Conservation (phyloP, 2,329 filamentous ascomycete genomes). For the Colletotrichum cereale region DNA sequence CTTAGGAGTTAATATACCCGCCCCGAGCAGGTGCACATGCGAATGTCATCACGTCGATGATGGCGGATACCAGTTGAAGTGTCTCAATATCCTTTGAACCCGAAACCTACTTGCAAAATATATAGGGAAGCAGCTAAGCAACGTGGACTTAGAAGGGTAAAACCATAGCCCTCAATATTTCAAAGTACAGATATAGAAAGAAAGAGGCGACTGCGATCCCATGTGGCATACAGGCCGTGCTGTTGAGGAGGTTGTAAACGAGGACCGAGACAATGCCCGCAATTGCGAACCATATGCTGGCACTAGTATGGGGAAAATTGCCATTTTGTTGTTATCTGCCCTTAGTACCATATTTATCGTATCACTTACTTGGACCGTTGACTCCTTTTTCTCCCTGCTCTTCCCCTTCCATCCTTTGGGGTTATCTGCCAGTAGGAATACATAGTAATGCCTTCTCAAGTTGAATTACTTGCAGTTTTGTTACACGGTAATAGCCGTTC, state of each 20-base stretch:
- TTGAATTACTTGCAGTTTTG: not conserved
- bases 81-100: conserved; percentile 15
- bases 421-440: not conserved
- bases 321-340: too few relatives aligned
- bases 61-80: conserved; percentile 49
- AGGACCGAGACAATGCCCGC: conserved; percentile 76
- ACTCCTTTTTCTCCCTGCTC: not conserved
- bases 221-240: conserved; percentile 65
- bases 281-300: conserved; percentile 66
- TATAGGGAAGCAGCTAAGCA: conserved; percentile 78
- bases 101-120: conserved; percentile 66
- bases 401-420: not conserved
- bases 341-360: not conserved
- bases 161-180: conserved; percentile 76
- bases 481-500: not conserved
- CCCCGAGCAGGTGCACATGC: conserved; percentile 72
- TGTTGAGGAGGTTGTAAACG: conserved; percentile 72
- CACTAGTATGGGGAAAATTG: too few relatives aligned
- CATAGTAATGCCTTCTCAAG: not conserved
- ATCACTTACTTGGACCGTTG: not conserved
- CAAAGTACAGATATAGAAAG: conserved; percentile 72
- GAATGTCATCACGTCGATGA: conserved; percentile 74
- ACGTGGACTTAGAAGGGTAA: conserved; percentile 75
- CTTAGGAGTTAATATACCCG: conserved; percentile 64
- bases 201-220: conserved; percentile 65